Percentiles rank a stretch among this genome's conserved stretches.
phyloP scores from a whole-genome alignment of 257 asterid species.

The Solanum bulbocastanum region DNA sequence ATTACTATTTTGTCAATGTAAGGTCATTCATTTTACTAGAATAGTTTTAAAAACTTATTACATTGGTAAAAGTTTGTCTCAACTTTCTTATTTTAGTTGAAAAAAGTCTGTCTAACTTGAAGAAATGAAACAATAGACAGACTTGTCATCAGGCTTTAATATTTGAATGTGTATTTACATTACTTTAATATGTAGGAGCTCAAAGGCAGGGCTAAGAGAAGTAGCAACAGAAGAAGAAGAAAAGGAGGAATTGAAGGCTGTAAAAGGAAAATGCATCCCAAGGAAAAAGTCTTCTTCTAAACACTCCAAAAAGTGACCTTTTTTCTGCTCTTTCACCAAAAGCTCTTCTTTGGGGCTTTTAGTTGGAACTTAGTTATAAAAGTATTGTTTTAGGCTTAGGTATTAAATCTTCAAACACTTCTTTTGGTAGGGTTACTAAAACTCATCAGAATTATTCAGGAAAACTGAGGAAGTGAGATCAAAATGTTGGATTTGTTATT shows the following conservation, averaged over 20 bases:
- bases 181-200: constrained; percentile 28
- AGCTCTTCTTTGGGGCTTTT: background rate
- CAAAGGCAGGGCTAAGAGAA: constrained; percentile 28
- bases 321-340: background rate
- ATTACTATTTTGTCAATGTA: background rate
- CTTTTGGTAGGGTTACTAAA: background rate
- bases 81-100: background rate
- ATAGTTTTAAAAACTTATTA: background rate
- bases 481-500: background rate
- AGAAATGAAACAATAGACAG: background rate
- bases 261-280: constrained; percentile 72
- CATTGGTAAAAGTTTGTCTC: background rate
- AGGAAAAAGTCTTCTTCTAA: constrained; percentile 48
- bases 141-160: background rate
- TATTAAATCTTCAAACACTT: background rate
- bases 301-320: constrained; percentile 32
- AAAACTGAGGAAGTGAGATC: background rate
- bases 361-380: background rate
- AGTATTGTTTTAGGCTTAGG: background rate
- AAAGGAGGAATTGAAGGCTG: constrained; percentile 21
- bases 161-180: background rate
- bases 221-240: constrained; percentile 5
- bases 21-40: background rate
- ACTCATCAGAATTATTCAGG: background rate
- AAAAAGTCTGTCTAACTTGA: background rate